These are phyloP conservation scores for Wolfiporia cocos DNA, from an alignment of 1,284 basidiomycete genomes.

Conservation along the genomic window DNA sequence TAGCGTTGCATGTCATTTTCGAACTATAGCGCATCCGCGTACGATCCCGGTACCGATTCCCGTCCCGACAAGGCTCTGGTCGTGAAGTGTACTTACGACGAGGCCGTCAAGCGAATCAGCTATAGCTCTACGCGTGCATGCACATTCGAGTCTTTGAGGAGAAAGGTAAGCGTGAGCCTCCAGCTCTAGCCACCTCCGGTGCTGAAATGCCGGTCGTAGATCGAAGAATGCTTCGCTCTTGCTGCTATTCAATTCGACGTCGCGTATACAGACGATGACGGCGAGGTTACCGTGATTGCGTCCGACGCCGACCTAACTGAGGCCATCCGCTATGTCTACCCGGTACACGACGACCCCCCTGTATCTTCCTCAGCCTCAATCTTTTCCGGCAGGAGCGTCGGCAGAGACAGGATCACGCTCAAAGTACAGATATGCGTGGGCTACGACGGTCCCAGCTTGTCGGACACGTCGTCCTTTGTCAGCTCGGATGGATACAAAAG, in stretches of 20 bases:
- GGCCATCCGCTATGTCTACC: slow-evolving; percentile 80
- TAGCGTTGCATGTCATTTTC: slow-evolving; percentile 23
- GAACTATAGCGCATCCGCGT: slow-evolving; percentile 23
- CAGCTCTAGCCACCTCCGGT: too few relatives aligned
- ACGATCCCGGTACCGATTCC: slow-evolving; percentile 20
- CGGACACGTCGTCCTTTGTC: slow-evolving; percentile 76
- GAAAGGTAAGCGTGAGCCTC: slow-evolving; percentile 43
- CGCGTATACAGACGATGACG: slow-evolving; percentile 83
- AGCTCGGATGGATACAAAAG: slow-evolving; percentile 69
- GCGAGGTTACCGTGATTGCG: slow-evolving; percentile 64
- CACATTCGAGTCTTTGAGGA: slow-evolving; percentile 63
- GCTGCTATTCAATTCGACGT: slow-evolving; percentile 64
- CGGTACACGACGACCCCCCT: slow-evolving; percentile 60
- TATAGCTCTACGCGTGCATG: slow-evolving; percentile 75
- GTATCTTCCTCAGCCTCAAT: slow-evolving; percentile 67
- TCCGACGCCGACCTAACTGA: slow-evolving; percentile 76
- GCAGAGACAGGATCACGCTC: slow-evolving; percentile 65
- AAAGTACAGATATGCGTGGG: slow-evolving; percentile 74
- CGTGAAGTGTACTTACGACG: slow-evolving; percentile 76
- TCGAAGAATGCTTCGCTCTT: slow-evolving; percentile 81
- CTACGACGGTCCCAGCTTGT: slow-evolving; percentile 87
- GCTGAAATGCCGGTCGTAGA: too few relatives aligned
- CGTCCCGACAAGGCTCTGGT: slow-evolving; percentile 60
- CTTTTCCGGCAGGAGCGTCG: slow-evolving; percentile 65
- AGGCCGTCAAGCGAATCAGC: slow-evolving; percentile 66